Base-by-base conservation (phyloP, 2,329 filamentous ascomycete species). In the Sordariomycetes sp. region DNA sequence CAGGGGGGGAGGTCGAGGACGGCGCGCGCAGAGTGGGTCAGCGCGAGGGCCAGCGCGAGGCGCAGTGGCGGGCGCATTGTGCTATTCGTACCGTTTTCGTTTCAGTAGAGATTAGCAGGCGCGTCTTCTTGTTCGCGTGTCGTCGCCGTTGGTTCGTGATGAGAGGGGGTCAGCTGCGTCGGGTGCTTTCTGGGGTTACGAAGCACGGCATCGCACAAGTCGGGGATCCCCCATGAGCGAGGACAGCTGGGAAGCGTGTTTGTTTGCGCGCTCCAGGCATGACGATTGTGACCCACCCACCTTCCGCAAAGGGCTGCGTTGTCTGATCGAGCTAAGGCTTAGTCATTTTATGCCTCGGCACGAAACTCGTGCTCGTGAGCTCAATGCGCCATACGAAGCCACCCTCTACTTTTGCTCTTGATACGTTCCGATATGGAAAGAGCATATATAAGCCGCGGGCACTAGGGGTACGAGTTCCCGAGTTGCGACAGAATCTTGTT, bases 21-120 rank as follows among this genome's bases (percentile, higher is more conserved):
- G 15, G 45, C 58, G 17, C 45, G 22, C 20, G 24, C 53, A 8
- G 28, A 34, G 10, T 53, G 48, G 13, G 57, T 52, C 24, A 58
- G 52, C 10, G 51, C 34, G 17, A 57, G 20, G 15, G 39, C 5
- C 15, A 22, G 34, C 20, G 28, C 28, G 35, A 56, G 24, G 45
- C 24, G 24, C 17, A 20, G 20, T 28, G 79, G 74, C 35, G 84
- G 87, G 55, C 85, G 85, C 36, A 52, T 52, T 22, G 17, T 56
- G 20, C 48, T 24, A 4, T 28, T 28, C 48, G 20, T 15, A 22
- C n/a, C 10, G 28, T 32, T 32, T 32, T 3, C 28, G 28, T 32
- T n/a, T n/a, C n/a, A n/a, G n/a, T n/a, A n/a, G n/a, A n/a, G n/a
- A n/a, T n/a, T n/a, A 8, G 28, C 4, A 32, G 28, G 28, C 28